Evolutionary conservation across 169 alveolate species (phyloP).

Genomic region (Cryptosporidium baileyi): DNA sequence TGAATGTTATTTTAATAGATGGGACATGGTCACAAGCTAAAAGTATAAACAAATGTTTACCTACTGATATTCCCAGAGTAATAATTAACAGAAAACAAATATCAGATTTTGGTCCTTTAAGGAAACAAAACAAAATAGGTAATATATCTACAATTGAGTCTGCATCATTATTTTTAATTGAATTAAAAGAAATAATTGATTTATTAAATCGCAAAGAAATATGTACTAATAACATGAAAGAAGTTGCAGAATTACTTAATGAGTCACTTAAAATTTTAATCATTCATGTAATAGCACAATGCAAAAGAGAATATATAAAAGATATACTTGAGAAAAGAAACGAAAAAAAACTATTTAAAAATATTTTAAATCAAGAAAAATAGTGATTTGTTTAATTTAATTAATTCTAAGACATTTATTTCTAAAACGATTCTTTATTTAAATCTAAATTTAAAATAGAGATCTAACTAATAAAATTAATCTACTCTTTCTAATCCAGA

Average conservation of each 20-base stretch:
- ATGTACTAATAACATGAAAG: background rate
- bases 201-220: background rate
- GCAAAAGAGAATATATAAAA: constrained; percentile 40
- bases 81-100: constrained; percentile 14
- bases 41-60: constrained; percentile 37
- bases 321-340: constrained; percentile 37
- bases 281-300: constrained; percentile 28
- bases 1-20: constrained; percentile 31
- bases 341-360: background rate
- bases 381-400: no score
- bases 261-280: constrained; percentile 34
- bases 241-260: background rate
- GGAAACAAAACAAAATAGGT: constrained; percentile 46
- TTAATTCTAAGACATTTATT: no score
- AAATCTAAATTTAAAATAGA: background rate
- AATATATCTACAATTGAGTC: constrained; percentile 59
- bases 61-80: constrained; percentile 10
- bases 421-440: no score
- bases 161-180: constrained; percentile 19
- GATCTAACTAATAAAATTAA: background rate
- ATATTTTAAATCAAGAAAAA: background rate
- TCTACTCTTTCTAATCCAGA: constrained; percentile 69
- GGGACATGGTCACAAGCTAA: constrained; percentile 70
- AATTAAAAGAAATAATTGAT: background rate
- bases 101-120: constrained; percentile 67